Evolutionary conservation across 2,329 filamentous ascomycete species (phyloP).

Genomic region (Beauveria australis): DNA sequence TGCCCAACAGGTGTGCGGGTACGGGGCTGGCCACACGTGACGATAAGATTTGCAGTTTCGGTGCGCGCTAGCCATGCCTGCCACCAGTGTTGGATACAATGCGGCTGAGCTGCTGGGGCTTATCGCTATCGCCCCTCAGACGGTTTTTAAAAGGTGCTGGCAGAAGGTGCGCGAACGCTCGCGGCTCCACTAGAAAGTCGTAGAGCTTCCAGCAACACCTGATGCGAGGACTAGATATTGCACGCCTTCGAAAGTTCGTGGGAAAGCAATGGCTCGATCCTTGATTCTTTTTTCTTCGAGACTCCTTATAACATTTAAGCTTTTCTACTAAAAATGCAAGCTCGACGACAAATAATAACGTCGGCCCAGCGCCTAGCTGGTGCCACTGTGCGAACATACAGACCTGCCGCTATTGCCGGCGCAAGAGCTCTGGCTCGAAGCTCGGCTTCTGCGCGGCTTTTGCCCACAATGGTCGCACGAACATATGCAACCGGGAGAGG

Average conservation of each 20-base stretch:
- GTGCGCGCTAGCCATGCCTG: neutral
- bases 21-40: constrained; percentile 30
- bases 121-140: constrained; percentile 4
- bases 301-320: neutral
- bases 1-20: constrained; percentile 16
- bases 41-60: constrained; percentile 19
- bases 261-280: neutral
- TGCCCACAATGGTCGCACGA: constrained; percentile 36
- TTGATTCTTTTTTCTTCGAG: neutral
- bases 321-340: constrained; percentile 28
- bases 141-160: constrained; percentile 13
- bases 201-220: constrained; percentile 16
- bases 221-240: constrained; percentile 8
- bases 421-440: constrained; percentile 4
- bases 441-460: constrained; percentile 18
- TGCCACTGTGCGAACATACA: constrained; percentile 20
- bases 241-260: neutral
- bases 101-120: neutral
- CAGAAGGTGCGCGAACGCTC: constrained; percentile 35
- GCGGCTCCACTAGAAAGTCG: constrained; percentile 17
- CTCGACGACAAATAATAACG: constrained; percentile 30
- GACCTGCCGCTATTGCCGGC: constrained; percentile 20
- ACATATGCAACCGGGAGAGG: constrained; percentile 63
- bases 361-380: constrained; percentile 31
- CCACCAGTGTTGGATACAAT: neutral